These are phyloP conservation scores for Garcia nutans DNA, from an alignment of 345 rosid species.

Conservation along the genomic window DNA sequence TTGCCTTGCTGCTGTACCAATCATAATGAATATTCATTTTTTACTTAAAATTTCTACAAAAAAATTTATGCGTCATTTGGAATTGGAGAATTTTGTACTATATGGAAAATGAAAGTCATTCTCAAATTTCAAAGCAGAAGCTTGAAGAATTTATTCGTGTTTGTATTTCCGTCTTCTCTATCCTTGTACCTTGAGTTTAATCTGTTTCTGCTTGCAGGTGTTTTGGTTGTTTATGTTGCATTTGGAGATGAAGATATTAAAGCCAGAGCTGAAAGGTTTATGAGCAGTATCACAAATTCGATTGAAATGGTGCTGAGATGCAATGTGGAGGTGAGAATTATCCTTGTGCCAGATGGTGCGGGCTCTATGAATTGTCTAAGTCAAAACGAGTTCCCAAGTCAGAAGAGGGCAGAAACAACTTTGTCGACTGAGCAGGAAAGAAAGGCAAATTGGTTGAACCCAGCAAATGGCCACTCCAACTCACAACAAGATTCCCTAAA, in stretches of 20 bases:
- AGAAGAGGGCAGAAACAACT: constrained; percentile 31
- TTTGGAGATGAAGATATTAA: constrained; percentile 67
- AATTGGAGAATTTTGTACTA: no score
- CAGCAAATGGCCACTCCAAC: constrained; percentile 31
- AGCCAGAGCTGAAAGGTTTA: constrained; percentile 81
- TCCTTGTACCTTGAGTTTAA: background rate
- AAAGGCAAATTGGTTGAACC: constrained; percentile 24
- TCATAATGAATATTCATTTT: background rate
- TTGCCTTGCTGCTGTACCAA: background rate
- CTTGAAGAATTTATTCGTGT: background rate
- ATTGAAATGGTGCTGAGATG: constrained; percentile 77
- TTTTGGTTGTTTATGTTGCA: constrained; percentile 69
- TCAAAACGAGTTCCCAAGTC: constrained; percentile 25
- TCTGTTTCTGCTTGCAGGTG: constrained; percentile 53
- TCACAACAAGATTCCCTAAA: constrained; percentile 40
- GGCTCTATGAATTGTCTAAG: constrained; percentile 30
- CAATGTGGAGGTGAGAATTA: constrained; percentile 80
- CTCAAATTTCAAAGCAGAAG: background rate
- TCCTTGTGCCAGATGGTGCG: constrained; percentile 58
- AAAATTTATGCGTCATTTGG: background rate
- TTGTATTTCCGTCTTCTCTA: background rate
- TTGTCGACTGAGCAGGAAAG: constrained; percentile 40
- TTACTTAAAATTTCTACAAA: background rate
- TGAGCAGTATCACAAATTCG: constrained; percentile 93
- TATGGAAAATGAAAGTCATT: background rate